Conservation (phyloP, 257 asterid species). For the Ilex asprella region DNA sequence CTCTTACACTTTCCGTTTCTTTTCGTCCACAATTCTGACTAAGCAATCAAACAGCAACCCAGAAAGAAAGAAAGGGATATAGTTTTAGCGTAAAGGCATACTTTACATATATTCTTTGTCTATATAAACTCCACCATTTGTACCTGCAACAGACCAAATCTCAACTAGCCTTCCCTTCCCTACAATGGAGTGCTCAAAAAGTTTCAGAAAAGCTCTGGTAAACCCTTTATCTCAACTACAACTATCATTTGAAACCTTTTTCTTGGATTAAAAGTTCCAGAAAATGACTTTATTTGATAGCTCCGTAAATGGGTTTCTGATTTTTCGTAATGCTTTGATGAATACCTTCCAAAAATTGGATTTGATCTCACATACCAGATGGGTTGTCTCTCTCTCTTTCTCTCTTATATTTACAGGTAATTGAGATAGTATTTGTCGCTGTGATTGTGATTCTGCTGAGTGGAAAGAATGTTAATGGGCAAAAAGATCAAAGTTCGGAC, state of each 20-base stretch:
- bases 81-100: background rate
- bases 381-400: too few relatives aligned
- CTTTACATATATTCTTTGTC: constrained; percentile 8
- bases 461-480: constrained; percentile 26
- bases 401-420: constrained; percentile 24
- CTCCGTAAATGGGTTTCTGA: background rate
- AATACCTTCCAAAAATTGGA: background rate
- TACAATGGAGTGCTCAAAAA: constrained; percentile 21
- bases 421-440: constrained; percentile 16
- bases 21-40: constrained; percentile 8
- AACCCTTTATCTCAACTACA: background rate
- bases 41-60: constrained; percentile 11
- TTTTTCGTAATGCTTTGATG: constrained; percentile 1
- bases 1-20: constrained; percentile 1
- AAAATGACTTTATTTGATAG: background rate
- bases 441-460: constrained; percentile 29
- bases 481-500: constrained; percentile 18
- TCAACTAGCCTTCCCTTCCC: background rate
- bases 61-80: background rate
- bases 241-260: too few relatives aligned
- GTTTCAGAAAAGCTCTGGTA: constrained; percentile 19
- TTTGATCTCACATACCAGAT: too few relatives aligned
- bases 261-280: too few relatives aligned
- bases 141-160: constrained; percentile 3
- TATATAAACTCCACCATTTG: constrained; percentile 6